These are phyloP conservation scores for Boletus barrowsii DNA, from an alignment of 768 basidiomycete species.

Conservation along the genomic window DNA sequence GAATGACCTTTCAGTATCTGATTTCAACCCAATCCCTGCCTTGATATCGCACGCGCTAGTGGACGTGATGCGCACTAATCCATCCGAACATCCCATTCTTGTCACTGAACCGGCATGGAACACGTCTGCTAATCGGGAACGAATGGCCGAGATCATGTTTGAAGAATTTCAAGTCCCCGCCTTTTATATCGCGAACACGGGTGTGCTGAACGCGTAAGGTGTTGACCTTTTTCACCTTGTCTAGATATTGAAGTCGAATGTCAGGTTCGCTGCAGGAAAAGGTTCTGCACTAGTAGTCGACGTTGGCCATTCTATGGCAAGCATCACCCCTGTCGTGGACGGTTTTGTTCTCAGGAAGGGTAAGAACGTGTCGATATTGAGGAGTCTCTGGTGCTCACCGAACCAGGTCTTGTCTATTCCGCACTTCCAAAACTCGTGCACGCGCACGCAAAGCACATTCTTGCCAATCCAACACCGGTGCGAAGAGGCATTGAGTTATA, in stretches of 20 bases:
- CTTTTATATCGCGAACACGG: slow-evolving; percentile 94
- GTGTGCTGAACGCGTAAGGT: slow-evolving; percentile 86
- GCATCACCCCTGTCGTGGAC: slow-evolving; percentile 93
- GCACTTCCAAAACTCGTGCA: slow-evolving; percentile 77
- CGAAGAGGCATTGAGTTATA: slow-evolving; percentile 65
- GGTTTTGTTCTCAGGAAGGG: slow-evolving; percentile 98
- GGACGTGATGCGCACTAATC: slow-evolving; percentile 72
- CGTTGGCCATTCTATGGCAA: slow-evolving; percentile 84
- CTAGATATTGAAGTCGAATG: slow-evolving; percentile 9
- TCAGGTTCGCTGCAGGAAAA: slow-evolving; percentile 92
- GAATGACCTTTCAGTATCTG: slow-evolving; percentile 47
- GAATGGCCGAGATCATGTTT: slow-evolving; percentile 97
- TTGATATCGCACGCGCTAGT: slow-evolving; percentile 73
- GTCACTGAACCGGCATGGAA: slow-evolving; percentile 98
- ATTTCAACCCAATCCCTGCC: slow-evolving; percentile 71
- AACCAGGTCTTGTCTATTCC: slow-evolving; percentile 72
- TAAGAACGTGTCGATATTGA: slow-evolving; percentile 21
- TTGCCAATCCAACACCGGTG: slow-evolving; percentile 45
- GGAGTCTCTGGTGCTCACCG: not conserved
- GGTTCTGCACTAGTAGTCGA: slow-evolving; percentile 97
- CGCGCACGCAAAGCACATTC: slow-evolving; percentile 69
- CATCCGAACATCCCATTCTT: slow-evolving; percentile 86
- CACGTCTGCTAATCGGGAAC: slow-evolving; percentile 84
- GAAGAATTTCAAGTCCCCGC: slow-evolving; percentile 94
- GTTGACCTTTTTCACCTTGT: slow-evolving; percentile 6